A percentile compares a stretch with the other conserved stretches of the same genome.
Conservation (phyloP, 1,284 basidiomycete genomes). For the Ceratobasidium sp. region DNA sequence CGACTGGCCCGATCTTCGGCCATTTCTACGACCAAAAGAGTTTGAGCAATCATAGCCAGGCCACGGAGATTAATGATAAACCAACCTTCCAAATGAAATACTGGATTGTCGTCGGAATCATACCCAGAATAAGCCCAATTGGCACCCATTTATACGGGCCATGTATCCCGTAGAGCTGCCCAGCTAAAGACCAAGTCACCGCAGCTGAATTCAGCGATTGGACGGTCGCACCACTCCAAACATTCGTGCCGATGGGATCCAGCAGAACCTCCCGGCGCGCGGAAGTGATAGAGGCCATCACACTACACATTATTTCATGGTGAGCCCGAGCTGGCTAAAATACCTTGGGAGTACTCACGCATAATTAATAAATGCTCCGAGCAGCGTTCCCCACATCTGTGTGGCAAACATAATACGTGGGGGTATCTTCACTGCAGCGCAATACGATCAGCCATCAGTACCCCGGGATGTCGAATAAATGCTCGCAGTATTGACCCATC, state of each 20-base stretch:
- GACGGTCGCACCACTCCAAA: conserved; percentile 70
- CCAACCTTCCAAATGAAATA: conserved; percentile 61
- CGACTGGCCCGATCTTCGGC: conserved; percentile 65
- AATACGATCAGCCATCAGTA: background rate
- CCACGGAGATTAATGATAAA: background rate
- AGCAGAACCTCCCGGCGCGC: conserved; percentile 66
- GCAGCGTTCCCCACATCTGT: conserved; percentile 74
- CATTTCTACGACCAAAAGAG: conserved; percentile 58
- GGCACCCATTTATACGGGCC: conserved; percentile 71
- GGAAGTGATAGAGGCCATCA: conserved; percentile 61
- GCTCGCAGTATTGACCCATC: conserved; percentile 73
- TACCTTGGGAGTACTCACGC: conserved; percentile 30
- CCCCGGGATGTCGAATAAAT: too few relatives aligned
- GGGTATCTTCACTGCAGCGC: conserved; percentile 70
- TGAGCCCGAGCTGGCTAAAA: background rate
- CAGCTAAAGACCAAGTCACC: conserved; percentile 74
- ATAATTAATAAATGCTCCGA: conserved; percentile 62
- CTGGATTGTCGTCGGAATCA: conserved; percentile 65
- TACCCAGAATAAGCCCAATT: conserved; percentile 66
- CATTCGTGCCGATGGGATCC: conserved; percentile 66
- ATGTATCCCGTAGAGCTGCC: conserved; percentile 66
- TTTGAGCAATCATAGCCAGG: background rate
- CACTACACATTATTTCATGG: background rate
- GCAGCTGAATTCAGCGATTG: conserved; percentile 72
- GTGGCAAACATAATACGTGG: conserved; percentile 77